Evolutionary conservation across 805 yeast genomes (phyloP), one percentile per base, ranked within the genome.

Genomic region (Debaryomyces hansenii): DNA sequence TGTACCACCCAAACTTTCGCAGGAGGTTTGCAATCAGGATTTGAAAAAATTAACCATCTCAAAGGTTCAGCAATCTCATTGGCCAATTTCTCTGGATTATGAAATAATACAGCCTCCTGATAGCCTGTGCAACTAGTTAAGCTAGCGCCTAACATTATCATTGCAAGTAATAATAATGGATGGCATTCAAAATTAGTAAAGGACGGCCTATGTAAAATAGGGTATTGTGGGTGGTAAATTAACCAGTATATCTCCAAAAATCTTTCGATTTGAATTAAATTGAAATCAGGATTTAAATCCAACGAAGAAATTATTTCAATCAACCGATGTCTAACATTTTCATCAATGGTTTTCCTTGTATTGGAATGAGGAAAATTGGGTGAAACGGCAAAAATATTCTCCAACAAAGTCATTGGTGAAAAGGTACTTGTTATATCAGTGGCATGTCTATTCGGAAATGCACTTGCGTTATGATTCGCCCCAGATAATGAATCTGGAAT

Each of bases 1-100:
- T 89, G 96, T 39, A 89, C 72, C 8, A 88, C 80, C 83, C 88
- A 87, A 4, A 84, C 70, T 48, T 74, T 74, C 0, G 90, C 85
- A 0, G 96, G 95, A 1, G 92, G 85, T 44, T 75, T 80, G 59
- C 85, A 87, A 47, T 82, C 85, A 2, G 78, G 78, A 36, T 82
- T 77, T 20, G 85, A 76, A 58, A 88, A 87, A 4, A 89, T 73
- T 20, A 79, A 65, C 80, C 87, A 85, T 42, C 96, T 66, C 24
- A 88, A 62, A 0, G 92, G 84, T 39, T 61, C 74, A 1, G 82
- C 80, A 8, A 83, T 76, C 46, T 59, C 59, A 50, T 69, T 68
- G 9, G 82, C 78, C 42, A 80, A 63, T 31, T 59, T 59, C 38
- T 62, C 64, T 21, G 62, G 52, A 39, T 54, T 36, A 3, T 44